phyloP scores from a whole-genome alignment of 2,329 filamentous ascomycete genomes.

The Pyrenochaeta sp. region DNA sequence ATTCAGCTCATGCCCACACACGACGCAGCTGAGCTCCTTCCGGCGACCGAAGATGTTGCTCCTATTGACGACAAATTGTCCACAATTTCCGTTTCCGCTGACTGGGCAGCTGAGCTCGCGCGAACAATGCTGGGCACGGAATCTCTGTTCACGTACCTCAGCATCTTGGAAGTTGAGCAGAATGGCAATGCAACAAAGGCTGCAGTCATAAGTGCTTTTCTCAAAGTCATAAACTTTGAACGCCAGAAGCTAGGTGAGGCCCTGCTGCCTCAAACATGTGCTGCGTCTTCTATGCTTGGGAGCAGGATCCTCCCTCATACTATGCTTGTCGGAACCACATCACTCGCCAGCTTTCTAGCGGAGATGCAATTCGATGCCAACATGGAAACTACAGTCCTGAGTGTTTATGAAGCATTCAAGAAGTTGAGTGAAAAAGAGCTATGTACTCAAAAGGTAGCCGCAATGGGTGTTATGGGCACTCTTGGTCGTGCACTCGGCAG shows the following conservation, averaged over 20 bases:
- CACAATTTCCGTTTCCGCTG: not conserved
- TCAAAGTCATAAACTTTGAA: slow-evolving; percentile 2
- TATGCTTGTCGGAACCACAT: not conserved
- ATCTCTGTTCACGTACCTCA: slow-evolving; percentile 4
- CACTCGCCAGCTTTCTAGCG: not conserved
- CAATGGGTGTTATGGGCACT: slow-evolving; percentile 1
- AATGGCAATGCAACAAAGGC: not conserved
- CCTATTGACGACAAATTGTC: not conserved
- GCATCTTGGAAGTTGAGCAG: not conserved
- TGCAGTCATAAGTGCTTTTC: not conserved
- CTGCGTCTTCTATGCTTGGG: not conserved
- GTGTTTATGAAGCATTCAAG: not conserved
- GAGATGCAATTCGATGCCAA: not conserved
- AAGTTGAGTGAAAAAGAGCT: not conserved
- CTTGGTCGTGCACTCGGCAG: not conserved
- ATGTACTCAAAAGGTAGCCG: not conserved
- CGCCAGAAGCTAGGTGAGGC: not conserved
- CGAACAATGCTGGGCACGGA: slow-evolving; percentile 1
- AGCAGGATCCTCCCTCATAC: slow-evolving; percentile 5
- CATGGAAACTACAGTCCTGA: not conserved
- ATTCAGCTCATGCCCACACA: no score
- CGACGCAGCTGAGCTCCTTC: no score
- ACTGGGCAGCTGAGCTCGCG: slow-evolving; percentile 2
- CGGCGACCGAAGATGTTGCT: no score
- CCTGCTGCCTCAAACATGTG: not conserved